Evolutionary conservation across 2,329 filamentous ascomycete species (phyloP), one percentile per base, ranked within the genome.

Genomic region (Pseudonectria buxi): DNA sequence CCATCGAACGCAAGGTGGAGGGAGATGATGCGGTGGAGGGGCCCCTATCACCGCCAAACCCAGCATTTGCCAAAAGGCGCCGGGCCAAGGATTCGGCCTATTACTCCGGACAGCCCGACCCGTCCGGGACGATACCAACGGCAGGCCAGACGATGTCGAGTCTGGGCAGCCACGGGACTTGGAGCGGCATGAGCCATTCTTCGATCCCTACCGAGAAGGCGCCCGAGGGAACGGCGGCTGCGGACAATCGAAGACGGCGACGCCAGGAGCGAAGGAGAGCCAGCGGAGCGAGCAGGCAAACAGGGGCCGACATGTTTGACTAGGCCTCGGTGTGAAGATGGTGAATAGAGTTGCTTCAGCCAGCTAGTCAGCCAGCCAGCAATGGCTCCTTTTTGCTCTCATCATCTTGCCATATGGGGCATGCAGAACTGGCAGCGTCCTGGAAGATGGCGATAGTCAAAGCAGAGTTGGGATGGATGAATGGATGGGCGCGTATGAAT

Each of bases 81-180:
- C 65, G 67, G 48, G 62, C 57, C 10, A 81, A 79, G 48, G 77
- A 81, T 50, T 77, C 74, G 29, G 73, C 74, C 7, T 80, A 81
- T 48, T 80, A 77, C 50, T 76, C 74, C 3, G 73, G 72, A n/a
- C 54, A 56, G 30, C 49, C 45, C 7, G 45, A 26, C 4, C 59
- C 62, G 40, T 59, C 67, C 3, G 62, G 65, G 3, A 36, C 28
- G n/a, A 40, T 40, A 12, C 61, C 61, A 1, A 60, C 58, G 3
- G 58, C 57, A 24, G 53, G 46, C 4, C 54, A 56, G 34, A 71
- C 71, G 4, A 58, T 70, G 28, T 73, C 72, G 30, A 72, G 66
- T 41, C 44, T 68, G 30, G 65, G 57, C 35, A 73, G 68, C 43
- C 71, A 74, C 41, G 70, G 64, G 14, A 74, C 68, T 2, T 74